phyloP scores from a whole-genome alignment of 1,284 basidiomycete species.

The Microbotryum lychnidis-dioicae region DNA sequence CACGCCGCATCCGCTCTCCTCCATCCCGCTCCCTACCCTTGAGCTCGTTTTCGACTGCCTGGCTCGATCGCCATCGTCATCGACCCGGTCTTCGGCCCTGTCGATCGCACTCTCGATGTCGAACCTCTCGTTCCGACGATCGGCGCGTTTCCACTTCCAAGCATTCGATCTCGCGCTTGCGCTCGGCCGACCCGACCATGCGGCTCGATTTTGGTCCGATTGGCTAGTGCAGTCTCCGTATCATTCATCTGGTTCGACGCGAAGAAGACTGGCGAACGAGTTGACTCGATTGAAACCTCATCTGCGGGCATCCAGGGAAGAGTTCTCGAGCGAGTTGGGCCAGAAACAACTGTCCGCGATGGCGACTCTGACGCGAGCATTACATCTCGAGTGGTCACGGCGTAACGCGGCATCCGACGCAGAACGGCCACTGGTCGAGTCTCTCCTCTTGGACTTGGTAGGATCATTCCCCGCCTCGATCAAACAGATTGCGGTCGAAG shows the following conservation, averaged over 20 bases:
- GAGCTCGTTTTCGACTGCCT: slow-evolving; percentile 11
- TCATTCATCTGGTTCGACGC: not conserved
- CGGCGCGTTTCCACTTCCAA: not conserved
- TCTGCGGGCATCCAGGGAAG: not conserved
- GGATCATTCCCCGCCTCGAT: no score
- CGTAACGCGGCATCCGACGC: not conserved
- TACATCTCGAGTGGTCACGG: slow-evolving; percentile 9
- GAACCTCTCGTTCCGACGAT: slow-evolving; percentile 4
- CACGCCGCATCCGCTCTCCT: slow-evolving; percentile 5
- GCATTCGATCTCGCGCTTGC: slow-evolving; percentile 8
- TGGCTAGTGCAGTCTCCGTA: not conserved
- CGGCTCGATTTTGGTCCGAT: slow-evolving; percentile 18
- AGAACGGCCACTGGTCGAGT: not conserved
- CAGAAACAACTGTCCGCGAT: slow-evolving; percentile 3
- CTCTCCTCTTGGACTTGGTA: not conserved
- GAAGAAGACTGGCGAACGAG: not conserved
- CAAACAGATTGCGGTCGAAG: no score
- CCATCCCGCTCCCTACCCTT: slow-evolving; percentile 16
- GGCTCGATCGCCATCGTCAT: not conserved
- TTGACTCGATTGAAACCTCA: no score
- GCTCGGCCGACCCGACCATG: slow-evolving; percentile 12
- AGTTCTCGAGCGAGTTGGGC: not conserved
- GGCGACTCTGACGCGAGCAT: slow-evolving; percentile 9
- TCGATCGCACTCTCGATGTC: slow-evolving; percentile 10
- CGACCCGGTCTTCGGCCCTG: slow-evolving; percentile 1